A percentile compares a stretch with the other conserved stretches of the same genome.
phyloP scores from a whole-genome alignment of 2,329 filamentous ascomycete genomes.

The Exophiala sideris region DNA sequence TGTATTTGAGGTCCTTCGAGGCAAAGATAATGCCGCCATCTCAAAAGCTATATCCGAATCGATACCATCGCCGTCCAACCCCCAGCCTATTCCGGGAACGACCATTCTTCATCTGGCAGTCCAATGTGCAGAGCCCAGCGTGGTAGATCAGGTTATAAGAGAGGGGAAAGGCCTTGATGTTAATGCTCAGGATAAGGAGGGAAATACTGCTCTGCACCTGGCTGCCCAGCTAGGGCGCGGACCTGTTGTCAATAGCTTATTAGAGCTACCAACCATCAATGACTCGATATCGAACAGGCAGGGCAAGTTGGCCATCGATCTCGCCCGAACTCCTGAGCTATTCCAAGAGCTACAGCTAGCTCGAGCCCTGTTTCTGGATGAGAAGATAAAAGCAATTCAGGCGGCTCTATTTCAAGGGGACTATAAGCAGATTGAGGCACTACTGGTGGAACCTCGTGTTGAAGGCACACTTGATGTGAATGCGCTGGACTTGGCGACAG shows the following conservation, averaged over 20 bases:
- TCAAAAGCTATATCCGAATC: constrained; percentile 70
- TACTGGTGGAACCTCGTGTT: constrained; percentile 80
- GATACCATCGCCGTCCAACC: constrained; percentile 46
- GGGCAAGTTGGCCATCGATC: constrained; percentile 79
- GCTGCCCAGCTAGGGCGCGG: constrained; percentile 78
- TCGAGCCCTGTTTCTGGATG: constrained; percentile 83
- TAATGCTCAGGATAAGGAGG: constrained; percentile 87
- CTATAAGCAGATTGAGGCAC: constrained; percentile 72
- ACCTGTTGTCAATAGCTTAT: constrained; percentile 74
- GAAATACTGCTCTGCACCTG: constrained; percentile 88
- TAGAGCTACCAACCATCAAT: constrained; percentile 80
- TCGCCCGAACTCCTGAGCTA: constrained; percentile 88
- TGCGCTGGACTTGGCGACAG: constrained; percentile 80
- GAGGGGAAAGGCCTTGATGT: constrained; percentile 70
- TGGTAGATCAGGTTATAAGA: constrained; percentile 92
- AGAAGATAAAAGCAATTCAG: constrained; percentile 80
- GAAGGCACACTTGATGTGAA: constrained; percentile 90
- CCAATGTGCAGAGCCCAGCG: constrained; percentile 87
- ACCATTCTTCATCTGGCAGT: constrained; percentile 90
- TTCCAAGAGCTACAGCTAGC: constrained; percentile 92
- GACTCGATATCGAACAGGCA: constrained; percentile 82
- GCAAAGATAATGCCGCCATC: constrained; percentile 85
- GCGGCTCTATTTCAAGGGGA: constrained; percentile 68
- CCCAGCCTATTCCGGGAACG: constrained; percentile 59
- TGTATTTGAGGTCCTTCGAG: constrained; percentile 86